Percentiles rank a stretch among this genome's conserved stretches.
Evolutionary conservation across 176 grass and related monocot genomes (phyloP).

Genomic region (Calamus simplicifolius): DNA sequence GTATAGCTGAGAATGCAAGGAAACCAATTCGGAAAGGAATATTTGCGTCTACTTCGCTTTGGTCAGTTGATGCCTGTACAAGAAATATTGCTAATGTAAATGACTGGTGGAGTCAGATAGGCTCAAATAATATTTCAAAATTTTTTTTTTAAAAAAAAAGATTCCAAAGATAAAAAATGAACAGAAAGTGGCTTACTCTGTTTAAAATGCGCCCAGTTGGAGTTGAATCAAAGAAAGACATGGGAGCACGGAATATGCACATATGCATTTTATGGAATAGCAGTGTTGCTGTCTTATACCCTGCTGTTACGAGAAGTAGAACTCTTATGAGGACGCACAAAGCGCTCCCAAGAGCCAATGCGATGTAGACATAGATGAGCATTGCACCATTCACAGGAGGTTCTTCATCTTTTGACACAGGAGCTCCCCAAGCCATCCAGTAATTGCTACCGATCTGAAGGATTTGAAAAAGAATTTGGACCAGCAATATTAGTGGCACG

Average conservation of each 20-base stretch:
- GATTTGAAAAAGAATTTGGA: constrained; percentile 69
- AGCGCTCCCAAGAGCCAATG: constrained; percentile 51
- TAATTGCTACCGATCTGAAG: constrained; percentile 89
- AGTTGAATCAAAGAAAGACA: constrained; percentile 88
- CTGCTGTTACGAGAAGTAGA: constrained; percentile 55
- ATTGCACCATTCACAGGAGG: constrained; percentile 49
- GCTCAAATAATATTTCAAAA: too few relatives aligned
- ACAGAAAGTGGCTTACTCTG: constrained; percentile 30
- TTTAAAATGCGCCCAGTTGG: neutral
- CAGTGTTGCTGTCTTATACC: constrained; percentile 65
- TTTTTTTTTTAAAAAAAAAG: too few relatives aligned
- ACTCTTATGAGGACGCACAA: constrained; percentile 45
- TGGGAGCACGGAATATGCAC: constrained; percentile 78
- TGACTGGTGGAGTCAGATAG: too few relatives aligned
- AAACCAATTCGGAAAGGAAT: constrained; percentile 42
- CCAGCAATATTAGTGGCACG: constrained; percentile 57
- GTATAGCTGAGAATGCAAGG: constrained; percentile 56
- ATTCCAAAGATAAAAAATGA: too few relatives aligned
- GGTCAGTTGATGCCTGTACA: constrained; percentile 66
- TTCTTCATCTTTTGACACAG: constrained; percentile 41
- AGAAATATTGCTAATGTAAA: too few relatives aligned
- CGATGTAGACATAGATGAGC: constrained; percentile 65
- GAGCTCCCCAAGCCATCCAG: constrained; percentile 84
- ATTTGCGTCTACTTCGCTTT: constrained; percentile 56
- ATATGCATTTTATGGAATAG: constrained; percentile 74